These are phyloP conservation scores for Plasmodium chabaudi DNA, from an alignment of 169 alveolate species.

Conservation along the genomic window DNA sequence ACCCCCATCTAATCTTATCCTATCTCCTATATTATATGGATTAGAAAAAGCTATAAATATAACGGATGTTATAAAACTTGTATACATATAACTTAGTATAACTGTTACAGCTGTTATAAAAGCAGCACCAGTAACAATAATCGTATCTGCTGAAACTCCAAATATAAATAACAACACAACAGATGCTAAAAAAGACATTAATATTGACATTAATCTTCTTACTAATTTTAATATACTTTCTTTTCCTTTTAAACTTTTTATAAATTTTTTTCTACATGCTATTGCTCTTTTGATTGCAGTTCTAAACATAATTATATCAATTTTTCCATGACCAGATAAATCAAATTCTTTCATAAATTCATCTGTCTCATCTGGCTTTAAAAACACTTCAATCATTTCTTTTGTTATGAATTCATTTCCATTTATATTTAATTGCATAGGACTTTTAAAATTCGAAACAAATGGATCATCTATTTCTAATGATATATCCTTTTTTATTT, in stretches of 20 bases:
- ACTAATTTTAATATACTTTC: conserved; percentile 88
- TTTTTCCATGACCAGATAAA: conserved; percentile 86
- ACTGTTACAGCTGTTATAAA: conserved; percentile 89
- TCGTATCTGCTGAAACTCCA: conserved; percentile 89
- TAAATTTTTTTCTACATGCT: conserved; percentile 83
- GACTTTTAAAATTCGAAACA: conserved; percentile 54
- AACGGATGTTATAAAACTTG: conserved; percentile 90
- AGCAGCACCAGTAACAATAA: conserved; percentile 92
- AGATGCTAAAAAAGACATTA: conserved; percentile 82
- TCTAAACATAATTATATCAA: conserved; percentile 80
- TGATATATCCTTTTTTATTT: conserved; percentile 39
- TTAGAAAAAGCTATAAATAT: conserved; percentile 91
- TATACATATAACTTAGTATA: conserved; percentile 88
- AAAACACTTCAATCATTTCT: conserved; percentile 78
- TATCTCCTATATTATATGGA: conserved; percentile 91
- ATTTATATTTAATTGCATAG: conserved; percentile 43
- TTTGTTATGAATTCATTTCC: conserved; percentile 70
- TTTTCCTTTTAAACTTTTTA: conserved; percentile 85
- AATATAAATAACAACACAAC: conserved; percentile 84
- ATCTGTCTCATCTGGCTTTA: conserved; percentile 82
- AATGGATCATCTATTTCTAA: conserved; percentile 62
- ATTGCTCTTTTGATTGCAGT: conserved; percentile 82
- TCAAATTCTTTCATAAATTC: conserved; percentile 84
- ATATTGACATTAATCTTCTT: conserved; percentile 85
- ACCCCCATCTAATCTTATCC: conserved; percentile 88